Conservation (phyloP, 139 green algal genomes). For the Nannochloris sp. region DNA sequence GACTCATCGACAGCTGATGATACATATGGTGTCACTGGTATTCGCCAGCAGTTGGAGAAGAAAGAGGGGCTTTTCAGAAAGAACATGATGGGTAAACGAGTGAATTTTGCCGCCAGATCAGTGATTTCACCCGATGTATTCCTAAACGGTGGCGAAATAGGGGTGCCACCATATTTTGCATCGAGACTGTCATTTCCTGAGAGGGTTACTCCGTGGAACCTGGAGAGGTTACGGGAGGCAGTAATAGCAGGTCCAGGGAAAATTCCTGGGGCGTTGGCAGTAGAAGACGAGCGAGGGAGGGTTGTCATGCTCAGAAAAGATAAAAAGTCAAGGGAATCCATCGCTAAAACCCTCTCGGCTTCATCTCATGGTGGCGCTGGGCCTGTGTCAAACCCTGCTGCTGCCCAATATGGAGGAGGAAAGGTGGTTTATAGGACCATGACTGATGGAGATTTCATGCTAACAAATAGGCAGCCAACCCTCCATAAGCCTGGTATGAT, state of each 20-base stretch:
- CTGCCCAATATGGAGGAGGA: constrained; percentile 20
- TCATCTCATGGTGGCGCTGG: not conserved
- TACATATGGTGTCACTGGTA: constrained; percentile 39
- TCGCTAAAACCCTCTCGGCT: constrained; percentile 74
- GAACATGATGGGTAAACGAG: constrained; percentile 97
- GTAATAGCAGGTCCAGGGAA: constrained; percentile 67
- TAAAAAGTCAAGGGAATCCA: constrained; percentile 43
- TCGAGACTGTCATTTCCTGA: constrained; percentile 86
- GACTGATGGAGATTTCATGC: constrained; percentile 86
- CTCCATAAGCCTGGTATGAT: constrained; percentile 91
- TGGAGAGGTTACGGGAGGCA: constrained; percentile 59
- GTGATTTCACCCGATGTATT: constrained; percentile 96
- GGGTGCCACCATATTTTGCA: constrained; percentile 94
- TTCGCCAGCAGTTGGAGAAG: constrained; percentile 89
- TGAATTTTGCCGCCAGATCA: constrained; percentile 93
- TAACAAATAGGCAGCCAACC: constrained; percentile 98
- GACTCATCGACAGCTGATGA: constrained; percentile 62
- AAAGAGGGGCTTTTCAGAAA: constrained; percentile 99
- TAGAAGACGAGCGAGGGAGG: constrained; percentile 79
- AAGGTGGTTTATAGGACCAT: constrained; percentile 89
- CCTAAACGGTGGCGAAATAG: constrained; percentile 83
- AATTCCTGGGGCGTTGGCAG: constrained; percentile 80
- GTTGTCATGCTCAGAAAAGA: constrained; percentile 52
- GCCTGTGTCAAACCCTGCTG: constrained; percentile 9
- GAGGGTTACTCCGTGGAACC: constrained; percentile 86